Evolutionary conservation across 78 protist species (phyloP).

Genomic region (Emiliania huxleyi): DNA sequence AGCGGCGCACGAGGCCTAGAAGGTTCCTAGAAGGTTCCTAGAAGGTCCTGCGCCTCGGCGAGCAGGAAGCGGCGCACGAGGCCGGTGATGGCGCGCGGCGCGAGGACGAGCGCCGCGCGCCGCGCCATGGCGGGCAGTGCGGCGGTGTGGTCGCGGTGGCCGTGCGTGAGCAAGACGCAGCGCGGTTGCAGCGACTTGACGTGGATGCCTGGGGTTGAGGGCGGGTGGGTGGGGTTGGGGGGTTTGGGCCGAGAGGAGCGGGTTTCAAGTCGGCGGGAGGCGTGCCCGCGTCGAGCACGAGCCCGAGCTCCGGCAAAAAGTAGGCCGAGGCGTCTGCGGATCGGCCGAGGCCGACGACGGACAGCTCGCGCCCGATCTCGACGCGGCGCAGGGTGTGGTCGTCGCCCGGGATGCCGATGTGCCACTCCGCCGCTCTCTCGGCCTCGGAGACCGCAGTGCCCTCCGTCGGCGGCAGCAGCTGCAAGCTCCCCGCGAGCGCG

Average conservation of each 20-base stretch:
- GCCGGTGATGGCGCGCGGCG: background rate
- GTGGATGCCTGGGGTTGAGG: too few relatives aligned
- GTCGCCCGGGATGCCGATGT: background rate
- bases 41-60: background rate
- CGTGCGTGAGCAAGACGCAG: background rate
- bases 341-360: conserved; percentile 1
- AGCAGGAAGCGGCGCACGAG: background rate
- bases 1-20: background rate
- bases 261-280: too few relatives aligned
- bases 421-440: background rate
- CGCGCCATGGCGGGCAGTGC: background rate
- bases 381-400: background rate
- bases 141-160: background rate
- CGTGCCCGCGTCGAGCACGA: conserved; percentile 12
- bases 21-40: too few relatives aligned
- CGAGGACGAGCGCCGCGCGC: background rate
- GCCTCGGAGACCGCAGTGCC: background rate
- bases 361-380: background rate
- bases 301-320: background rate
- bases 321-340: background rate
- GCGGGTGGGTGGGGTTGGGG: background rate
- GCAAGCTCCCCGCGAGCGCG: background rate
- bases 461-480: background rate
- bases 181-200: background rate
- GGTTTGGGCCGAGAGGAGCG: background rate